These are phyloP conservation scores for Tetragonia tetragonoides DNA, from an alignment of 148 eudicot species.

Conservation along the genomic window DNA sequence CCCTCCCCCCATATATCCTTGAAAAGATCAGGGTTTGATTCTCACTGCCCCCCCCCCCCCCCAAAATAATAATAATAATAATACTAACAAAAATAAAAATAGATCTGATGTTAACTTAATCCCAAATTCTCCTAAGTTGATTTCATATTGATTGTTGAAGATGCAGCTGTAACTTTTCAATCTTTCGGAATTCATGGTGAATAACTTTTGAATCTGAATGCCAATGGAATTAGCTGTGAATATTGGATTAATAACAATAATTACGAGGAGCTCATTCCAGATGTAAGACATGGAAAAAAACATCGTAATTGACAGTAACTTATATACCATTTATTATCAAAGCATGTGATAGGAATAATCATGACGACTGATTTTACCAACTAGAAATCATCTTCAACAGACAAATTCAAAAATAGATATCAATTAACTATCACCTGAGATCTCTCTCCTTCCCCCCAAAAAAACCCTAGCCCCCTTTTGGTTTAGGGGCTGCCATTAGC, in stretches of 20 bases:
- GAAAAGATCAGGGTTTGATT: too few species aligned
- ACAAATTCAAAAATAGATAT: not conserved
- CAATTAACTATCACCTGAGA: slow-evolving; percentile 63
- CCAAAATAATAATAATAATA: too few species aligned
- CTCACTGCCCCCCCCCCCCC: too few species aligned
- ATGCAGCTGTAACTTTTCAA: not conserved
- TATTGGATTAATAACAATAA: not conserved
- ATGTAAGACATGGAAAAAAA: not conserved
- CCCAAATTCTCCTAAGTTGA: not conserved
- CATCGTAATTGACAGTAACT: not conserved
- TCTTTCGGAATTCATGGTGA: not conserved
- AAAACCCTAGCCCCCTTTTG: too few species aligned
- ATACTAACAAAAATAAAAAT: too few species aligned
- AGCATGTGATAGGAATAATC: not conserved
- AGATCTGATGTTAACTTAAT: not conserved
- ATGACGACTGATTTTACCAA: not conserved
- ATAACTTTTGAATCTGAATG: not conserved
- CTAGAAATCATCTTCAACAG: not conserved
- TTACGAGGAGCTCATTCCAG: not conserved
- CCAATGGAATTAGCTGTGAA: not conserved
- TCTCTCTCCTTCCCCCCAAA: too few species aligned
- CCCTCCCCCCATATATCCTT: too few species aligned
- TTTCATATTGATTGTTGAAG: not conserved
- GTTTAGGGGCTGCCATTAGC: too few species aligned
- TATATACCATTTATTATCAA: not conserved